A percentile compares a stretch with the other conserved stretches of the same genome.
Conservation (phyloP, 2,329 filamentous ascomycete species). For the Magnaporthales sp. region DNA sequence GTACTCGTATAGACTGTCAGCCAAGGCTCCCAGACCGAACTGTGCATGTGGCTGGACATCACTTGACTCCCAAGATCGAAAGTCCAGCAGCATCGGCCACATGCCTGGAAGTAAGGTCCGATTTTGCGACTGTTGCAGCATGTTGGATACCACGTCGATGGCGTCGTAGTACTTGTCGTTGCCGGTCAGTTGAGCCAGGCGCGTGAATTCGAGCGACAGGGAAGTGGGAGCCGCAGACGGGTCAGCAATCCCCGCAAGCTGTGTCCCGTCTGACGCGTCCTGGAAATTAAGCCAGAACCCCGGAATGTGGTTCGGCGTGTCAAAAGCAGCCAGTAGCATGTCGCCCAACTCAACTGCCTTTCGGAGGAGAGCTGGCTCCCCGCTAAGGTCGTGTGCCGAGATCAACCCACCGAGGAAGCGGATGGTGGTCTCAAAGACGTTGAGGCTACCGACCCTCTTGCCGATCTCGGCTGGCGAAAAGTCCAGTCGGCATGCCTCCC, state of each 20-base stretch:
- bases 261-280: constrained; percentile 24
- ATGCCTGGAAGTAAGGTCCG: constrained; percentile 64
- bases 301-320: constrained; percentile 71
- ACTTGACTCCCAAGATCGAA: constrained; percentile 21
- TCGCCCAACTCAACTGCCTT: constrained; percentile 76
- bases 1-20: constrained; percentile 52
- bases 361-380: constrained; percentile 51
- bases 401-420: constrained; percentile 82
- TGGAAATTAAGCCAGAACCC: constrained; percentile 47
- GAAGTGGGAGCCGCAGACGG: constrained; percentile 40
- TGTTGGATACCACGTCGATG: constrained; percentile 61
- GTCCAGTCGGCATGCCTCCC: constrained; percentile 35
- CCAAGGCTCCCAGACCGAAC: constrained; percentile 44
- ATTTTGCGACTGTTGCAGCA: constrained; percentile 60
- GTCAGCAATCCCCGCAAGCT: constrained; percentile 25
- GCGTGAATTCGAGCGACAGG: constrained; percentile 61
- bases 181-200: constrained; percentile 60
- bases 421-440: constrained; percentile 85
- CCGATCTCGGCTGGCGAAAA: neutral
- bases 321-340: constrained; percentile 73
- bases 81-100: constrained; percentile 62
- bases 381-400: constrained; percentile 76
- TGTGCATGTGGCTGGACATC: constrained; percentile 14
- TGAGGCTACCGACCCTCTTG: constrained; percentile 73
- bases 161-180: constrained; percentile 67